Evolutionary conservation across 495 filamentous ascomycete genomes (phyloP), one percentile per base, ranked within the genome.

Genomic region (Tuber magnatum): DNA sequence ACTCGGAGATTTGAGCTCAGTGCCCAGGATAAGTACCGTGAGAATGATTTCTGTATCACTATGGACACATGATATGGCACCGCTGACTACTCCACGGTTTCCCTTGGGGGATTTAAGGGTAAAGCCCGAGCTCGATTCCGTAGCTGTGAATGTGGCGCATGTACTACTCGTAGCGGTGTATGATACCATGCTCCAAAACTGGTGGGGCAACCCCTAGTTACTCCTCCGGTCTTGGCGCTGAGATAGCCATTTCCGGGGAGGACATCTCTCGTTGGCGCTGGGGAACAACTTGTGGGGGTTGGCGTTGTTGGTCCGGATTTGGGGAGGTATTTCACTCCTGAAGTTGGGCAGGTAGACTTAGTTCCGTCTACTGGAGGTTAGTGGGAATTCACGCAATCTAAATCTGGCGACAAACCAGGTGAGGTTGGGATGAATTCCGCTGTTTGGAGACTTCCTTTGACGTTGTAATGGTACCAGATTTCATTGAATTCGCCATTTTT

Each of bases 381-480:
- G 38, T 70, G 20, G 71, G 43, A 39, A 8, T 35, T 20, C 74
- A 20, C 24, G 38, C 44, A 71, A n/a, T 12, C 14, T 24, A 24
- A 43, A 42, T 44, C 51, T 42, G 14, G 68, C 35, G 28, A 77
- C 83, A n/a, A 80, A 88, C 88, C 88, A 80, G 89, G 89, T 24
- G 86, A 74, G 0, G 89, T 85, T 32, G 92, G 85, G 32, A 93
- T 87, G 80, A 96, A 96, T 71, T 88, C 84, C 39, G 93, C 93
- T 9, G 87, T 90, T 81, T 93, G 91, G 56, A 97, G 83, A 74
- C 88, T 90, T 42, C 94, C 94, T 71, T 88, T 87, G 18, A 97
- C 88, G 78, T 94, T 91, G 85, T 91, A 97, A 76, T 90, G 88
- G 81, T 97, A 97, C 91, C 92, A 95, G 38, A 92, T 89, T 84